Evolutionary conservation across 2,329 filamentous ascomycete genomes (phyloP), one percentile per base, ranked within the genome.

Genomic region (Gliomastix tumulicola): DNA sequence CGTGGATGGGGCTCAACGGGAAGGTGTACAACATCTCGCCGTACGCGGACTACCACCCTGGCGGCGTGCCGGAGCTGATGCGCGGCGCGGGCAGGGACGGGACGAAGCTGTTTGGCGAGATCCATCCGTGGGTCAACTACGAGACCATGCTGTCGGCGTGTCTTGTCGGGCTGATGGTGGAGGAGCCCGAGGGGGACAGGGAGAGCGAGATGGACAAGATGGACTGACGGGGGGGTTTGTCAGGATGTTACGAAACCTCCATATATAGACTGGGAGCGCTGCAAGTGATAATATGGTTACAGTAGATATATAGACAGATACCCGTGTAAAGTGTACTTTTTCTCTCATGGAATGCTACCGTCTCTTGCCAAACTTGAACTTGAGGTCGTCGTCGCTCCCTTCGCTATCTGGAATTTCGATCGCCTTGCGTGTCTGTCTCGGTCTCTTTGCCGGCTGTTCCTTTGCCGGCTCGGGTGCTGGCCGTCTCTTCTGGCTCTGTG

Each of bases 21-120:
- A 84, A 85, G 51, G 90, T 97, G 20, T 98, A 97, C 63, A 97
- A 97, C 53, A 82, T 98, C 40, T 83, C 82, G 0, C 88, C 90
- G 0, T 98, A 97, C 55, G 56, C 88, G 23, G 80, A 84, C 2
- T 98, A 88, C 55, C 92, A 98, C 57, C 92, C 92, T 0, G 92
- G 92, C 17, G 92, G 86, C 8, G 76, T 82, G 48, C 77, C 79
- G 5, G 85, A 94, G 62, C 58, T 92, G 43, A 60, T 84, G 57
- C 65, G 76, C 21, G 71, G 68, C 22, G 80, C 80, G 1, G 80
- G 69, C 1, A 62, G 69, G 39, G 79, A 84, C 51, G 79, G 73
- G 23, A 80, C 73, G 3, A 68, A 66, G 51, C 49, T 84, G 40
- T 84, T 84, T 56, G 74, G 71, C 8, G 76, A 83, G 59, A 66